phyloP scores from a whole-genome alignment of 176 grass and related monocot genomes.

The Carex cristatella region DNA sequence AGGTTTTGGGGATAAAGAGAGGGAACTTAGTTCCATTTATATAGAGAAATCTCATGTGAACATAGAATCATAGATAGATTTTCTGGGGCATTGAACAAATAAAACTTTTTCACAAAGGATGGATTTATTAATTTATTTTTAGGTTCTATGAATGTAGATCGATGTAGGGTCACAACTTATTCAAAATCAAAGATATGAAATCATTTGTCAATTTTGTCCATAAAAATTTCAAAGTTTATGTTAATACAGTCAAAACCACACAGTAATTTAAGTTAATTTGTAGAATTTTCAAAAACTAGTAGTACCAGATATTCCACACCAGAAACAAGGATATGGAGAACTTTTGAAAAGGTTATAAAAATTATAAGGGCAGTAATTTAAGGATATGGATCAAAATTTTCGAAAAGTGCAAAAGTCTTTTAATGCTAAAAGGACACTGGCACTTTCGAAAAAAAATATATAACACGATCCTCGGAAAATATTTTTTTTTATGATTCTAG shows the following conservation, averaged over 20 bases:
- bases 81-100: neutral
- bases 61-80: slow-evolving; percentile 4
- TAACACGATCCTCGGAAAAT: no score
- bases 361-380: no score
- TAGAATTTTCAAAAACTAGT: neutral
- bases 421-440: no score
- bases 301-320: neutral
- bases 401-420: no score
- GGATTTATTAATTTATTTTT: neutral
- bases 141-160: neutral
- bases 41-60: slow-evolving; percentile 9
- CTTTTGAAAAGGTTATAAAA: no score
- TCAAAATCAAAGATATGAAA: neutral
- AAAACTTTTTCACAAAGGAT: neutral
- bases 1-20: neutral
- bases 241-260: neutral
- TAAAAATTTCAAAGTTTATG: neutral
- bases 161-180: neutral
- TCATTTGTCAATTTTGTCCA: neutral
- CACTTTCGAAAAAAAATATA: no score
- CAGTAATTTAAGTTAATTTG: neutral
- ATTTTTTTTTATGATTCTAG: no score
- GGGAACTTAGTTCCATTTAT: neutral
- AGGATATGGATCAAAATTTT: no score
- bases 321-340: no score